Evolutionary conservation across 441 rosid species (phyloP).

Genomic region (Arabidopsis lyrata): DNA sequence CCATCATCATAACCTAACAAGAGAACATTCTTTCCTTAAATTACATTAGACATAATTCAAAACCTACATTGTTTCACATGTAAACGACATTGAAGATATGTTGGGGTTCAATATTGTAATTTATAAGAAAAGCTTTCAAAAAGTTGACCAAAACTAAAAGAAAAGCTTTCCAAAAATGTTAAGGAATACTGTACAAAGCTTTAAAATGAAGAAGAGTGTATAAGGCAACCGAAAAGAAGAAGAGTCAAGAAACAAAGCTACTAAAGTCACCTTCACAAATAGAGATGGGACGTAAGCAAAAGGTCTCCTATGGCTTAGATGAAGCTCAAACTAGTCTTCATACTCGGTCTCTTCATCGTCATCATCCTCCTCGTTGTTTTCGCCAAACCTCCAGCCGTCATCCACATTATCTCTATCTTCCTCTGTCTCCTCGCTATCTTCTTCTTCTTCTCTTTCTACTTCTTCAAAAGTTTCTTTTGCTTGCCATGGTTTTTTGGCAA

Average conservation of each 20-base stretch:
- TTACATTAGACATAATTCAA: no score
- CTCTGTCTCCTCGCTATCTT: slow-evolving; percentile 92
- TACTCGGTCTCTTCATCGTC: slow-evolving; percentile 95
- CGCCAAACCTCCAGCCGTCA: slow-evolving; percentile 82
- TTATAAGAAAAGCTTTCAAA: background rate
- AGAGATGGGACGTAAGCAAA: background rate
- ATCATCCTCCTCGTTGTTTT: slow-evolving; percentile 72
- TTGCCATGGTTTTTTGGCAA: slow-evolving; percentile 65
- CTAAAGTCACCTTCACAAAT: background rate
- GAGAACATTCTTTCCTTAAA: no score
- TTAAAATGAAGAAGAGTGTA: background rate
- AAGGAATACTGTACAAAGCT: slow-evolving; percentile 24
- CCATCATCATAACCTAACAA: no score
- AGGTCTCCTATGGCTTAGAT: slow-evolving; percentile 4
- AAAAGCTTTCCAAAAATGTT: slow-evolving; percentile 12
- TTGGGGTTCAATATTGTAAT: background rate
- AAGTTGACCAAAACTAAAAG: background rate
- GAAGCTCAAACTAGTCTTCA: slow-evolving; percentile 62
- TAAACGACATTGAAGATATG: no score
- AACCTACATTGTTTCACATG: no score
- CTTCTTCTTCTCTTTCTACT: slow-evolving; percentile 54
- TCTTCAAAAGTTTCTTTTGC: slow-evolving; percentile 61
- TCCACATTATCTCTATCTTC: slow-evolving; percentile 84
- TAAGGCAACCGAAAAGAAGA: background rate
- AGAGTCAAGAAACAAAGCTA: slow-evolving; percentile 17